phyloP scores from a whole-genome alignment of 805 yeast genomes.

The Isabelozyma rhagii region DNA sequence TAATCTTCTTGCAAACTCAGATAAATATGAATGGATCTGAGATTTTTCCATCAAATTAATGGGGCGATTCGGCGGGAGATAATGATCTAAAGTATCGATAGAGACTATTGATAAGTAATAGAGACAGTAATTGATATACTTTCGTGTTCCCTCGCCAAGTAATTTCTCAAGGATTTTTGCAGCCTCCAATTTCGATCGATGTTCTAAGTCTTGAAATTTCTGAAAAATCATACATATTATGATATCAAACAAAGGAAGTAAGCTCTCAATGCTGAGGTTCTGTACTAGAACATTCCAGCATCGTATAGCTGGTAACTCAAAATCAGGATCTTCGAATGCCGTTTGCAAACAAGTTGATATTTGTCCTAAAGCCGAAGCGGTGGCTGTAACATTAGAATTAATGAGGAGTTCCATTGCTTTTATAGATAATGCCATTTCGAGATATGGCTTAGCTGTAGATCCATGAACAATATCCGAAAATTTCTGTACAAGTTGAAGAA shows the following conservation, averaged over 20 bases:
- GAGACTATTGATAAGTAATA: conserved; percentile 54
- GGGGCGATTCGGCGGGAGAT: conserved; percentile 5
- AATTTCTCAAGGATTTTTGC: conserved; percentile 44
- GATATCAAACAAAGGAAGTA: conserved; percentile 68
- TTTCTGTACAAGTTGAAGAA: conserved; percentile 71
- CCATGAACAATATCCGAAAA: conserved; percentile 83
- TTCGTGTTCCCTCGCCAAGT: conserved; percentile 27
- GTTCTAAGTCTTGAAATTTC: conserved; percentile 53
- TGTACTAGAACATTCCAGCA: conserved; percentile 67
- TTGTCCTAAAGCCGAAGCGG: conserved; percentile 66
- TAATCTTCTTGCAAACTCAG: conserved; percentile 54
- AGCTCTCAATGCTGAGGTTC: conserved; percentile 52
- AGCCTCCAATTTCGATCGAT: conserved; percentile 49
- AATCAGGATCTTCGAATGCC: conserved; percentile 59
- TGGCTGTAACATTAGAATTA: conserved; percentile 52
- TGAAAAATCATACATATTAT: conserved; percentile 72
- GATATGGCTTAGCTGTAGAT: conserved; percentile 51
- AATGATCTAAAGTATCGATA: conserved; percentile 30
- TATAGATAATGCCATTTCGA: conserved; percentile 68
- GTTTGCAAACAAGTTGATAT: conserved; percentile 83
- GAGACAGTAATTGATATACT: conserved; percentile 43
- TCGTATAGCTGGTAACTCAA: conserved; percentile 58
- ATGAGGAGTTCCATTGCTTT: conserved; percentile 72
- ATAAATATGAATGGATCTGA: conserved; percentile 31
- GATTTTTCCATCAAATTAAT: neutral